Percentiles rank a stretch among this genome's conserved stretches.
phyloP scores from a whole-genome alignment of 495 filamentous ascomycete genomes.

The Penicillium cosmopolitanum region DNA sequence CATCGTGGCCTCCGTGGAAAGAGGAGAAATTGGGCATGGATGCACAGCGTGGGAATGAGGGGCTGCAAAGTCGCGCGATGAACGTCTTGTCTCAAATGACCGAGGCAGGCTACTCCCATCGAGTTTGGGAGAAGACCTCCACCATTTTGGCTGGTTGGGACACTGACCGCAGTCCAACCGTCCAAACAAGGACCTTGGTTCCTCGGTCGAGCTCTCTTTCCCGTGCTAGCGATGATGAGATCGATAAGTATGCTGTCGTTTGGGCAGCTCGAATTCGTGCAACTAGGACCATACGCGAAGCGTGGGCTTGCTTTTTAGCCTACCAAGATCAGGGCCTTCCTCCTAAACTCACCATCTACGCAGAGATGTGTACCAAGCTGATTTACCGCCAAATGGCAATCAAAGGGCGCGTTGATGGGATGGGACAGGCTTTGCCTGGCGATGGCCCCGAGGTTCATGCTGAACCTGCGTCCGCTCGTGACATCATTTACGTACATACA shows the following conservation, averaged over 20 bases:
- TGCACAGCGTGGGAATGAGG: constrained; percentile 56
- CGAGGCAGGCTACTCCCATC: constrained; percentile 63
- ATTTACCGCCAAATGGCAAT: constrained; percentile 42
- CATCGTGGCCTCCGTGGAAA: constrained; percentile 75
- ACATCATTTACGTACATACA: constrained; percentile 59
- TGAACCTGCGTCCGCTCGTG: constrained; percentile 58
- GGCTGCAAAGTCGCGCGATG: constrained; percentile 60
- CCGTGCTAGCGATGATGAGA: constrained; percentile 15
- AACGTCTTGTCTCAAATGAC: constrained; percentile 59
- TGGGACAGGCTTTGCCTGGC: constrained; percentile 52
- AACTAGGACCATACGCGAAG: constrained; percentile 71
- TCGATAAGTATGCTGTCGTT: constrained; percentile 26
- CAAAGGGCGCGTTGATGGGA: constrained; percentile 24
- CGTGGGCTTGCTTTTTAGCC: constrained; percentile 70
- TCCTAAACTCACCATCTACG: constrained; percentile 47
- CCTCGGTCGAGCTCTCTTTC: constrained; percentile 26
- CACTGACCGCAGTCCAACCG: constrained; percentile 68
- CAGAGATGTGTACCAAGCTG: constrained; percentile 65
- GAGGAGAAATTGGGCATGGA: constrained; percentile 63
- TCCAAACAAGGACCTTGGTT: constrained; percentile 60
- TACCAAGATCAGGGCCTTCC: constrained; percentile 46
- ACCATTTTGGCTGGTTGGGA: constrained; percentile 68
- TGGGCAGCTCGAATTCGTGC: constrained; percentile 68
- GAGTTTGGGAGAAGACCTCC: constrained; percentile 60
- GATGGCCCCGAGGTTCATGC: constrained; percentile 62